Evolutionary conservation across 495 filamentous ascomycete species (phyloP), one percentile per base, ranked within the genome.

Genomic region (Pseudevernia furfuracea): DNA sequence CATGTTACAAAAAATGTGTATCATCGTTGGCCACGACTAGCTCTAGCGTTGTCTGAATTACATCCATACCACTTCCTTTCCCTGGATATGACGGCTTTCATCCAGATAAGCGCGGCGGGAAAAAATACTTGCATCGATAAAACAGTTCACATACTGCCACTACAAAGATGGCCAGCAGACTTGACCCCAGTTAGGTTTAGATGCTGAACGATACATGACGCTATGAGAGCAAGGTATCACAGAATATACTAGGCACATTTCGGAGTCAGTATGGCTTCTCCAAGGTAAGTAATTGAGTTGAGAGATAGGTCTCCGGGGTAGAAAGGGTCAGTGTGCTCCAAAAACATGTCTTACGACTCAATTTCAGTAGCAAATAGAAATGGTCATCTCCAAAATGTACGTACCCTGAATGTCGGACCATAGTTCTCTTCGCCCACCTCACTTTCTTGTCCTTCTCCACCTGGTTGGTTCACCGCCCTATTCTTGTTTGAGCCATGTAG

Each of bases 361-460:
- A 44, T 44, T 10, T 19, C 41, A n/a, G 41, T 21, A 44, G 1
- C 41, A 44, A 39, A 21, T 44, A 44, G 3, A 1, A 21, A 21
- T 2, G 41, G 3, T 44, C 41, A 19, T 17, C 41, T 44, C 19
- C 15, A 10, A 44, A 44, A 19, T 8, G 41, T 44, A 21, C 41
- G 41, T 44, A 44, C 41, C 63, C 81, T 73, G 65, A 76, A 83
- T 37, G 65, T 72, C 14, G 78, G 72, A 7, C 81, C 79, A 66
- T 82, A 83, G 65, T 83, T 83, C 46, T 83, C 81, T 66, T 80
- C 79, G 11, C 70, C 72, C 12, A 64, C 65, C 23, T 63, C 63
- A 21, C 63, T 66, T 46, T 67, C 77, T 7, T 72, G 61, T 28
- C 63, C 59, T 28, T 64, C 55, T 36, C 46, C 64, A 34, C 71